Evolutionary conservation across 305 asterid species (phyloP).

Genomic region (Fraxinus baroniana): DNA sequence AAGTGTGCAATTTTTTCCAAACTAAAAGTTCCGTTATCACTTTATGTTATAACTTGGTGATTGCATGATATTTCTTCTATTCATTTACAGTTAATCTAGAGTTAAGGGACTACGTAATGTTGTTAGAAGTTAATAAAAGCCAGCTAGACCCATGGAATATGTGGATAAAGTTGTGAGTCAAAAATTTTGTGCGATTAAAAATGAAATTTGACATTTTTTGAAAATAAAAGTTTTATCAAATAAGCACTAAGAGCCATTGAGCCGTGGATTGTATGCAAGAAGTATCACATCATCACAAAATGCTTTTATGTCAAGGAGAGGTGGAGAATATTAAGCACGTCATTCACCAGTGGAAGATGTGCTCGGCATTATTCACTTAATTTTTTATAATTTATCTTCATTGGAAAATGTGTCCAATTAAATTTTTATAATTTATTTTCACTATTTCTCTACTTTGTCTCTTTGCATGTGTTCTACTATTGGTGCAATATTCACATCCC

Average conservation of each 20-base stretch:
- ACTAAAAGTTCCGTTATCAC: not conserved
- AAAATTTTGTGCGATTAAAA: no score
- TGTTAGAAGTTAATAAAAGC: not conserved
- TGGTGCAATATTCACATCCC: not conserved
- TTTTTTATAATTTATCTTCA: no score
- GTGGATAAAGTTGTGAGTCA: not conserved
- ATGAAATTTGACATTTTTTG: not conserved
- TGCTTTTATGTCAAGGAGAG: not conserved
- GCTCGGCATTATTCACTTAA: not conserved
- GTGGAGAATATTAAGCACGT: not conserved
- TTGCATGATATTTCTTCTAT: not conserved
- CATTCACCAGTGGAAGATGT: not conserved
- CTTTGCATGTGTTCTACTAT: not conserved
- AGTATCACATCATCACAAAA: not conserved
- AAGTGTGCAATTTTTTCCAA: not conserved
- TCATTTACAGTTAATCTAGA: not conserved
- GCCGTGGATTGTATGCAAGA: not conserved
- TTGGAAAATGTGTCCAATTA: not conserved
- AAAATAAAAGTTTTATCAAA: not conserved
- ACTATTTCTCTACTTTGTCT: not conserved
- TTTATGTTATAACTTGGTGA: not conserved
- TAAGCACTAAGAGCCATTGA: not conserved
- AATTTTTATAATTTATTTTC: no score
- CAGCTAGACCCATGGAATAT: not conserved
- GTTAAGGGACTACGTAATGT: not conserved